Evolutionary conservation across 352 stramenopile genomes (phyloP).

Genomic region (Globisporangium radiosum): DNA sequence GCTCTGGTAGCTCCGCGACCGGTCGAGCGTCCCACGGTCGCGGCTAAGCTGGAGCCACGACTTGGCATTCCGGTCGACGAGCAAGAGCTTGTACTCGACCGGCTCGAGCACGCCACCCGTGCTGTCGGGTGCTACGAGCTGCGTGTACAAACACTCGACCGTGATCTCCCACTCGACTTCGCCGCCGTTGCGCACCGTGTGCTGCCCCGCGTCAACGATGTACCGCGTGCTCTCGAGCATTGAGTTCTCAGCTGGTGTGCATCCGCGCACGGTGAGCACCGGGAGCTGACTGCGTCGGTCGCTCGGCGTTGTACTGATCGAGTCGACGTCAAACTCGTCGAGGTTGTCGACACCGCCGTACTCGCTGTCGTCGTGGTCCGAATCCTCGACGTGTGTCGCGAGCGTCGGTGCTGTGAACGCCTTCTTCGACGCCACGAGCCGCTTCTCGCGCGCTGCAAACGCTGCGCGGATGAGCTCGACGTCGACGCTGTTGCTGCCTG

Average conservation of each 20-base stretch:
- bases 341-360: slow-evolving; percentile 60
- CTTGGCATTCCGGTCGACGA: slow-evolving; percentile 65
- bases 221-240: slow-evolving; percentile 77
- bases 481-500: slow-evolving; percentile 27
- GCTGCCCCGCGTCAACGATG: slow-evolving; percentile 82
- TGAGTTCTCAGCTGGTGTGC: slow-evolving; percentile 78
- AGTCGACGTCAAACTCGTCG: slow-evolving; percentile 68
- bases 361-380: slow-evolving; percentile 32
- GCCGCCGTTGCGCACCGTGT: slow-evolving; percentile 81
- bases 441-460: slow-evolving; percentile 58
- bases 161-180: slow-evolving; percentile 89
- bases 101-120: slow-evolving; percentile 26
- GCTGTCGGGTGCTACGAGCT: slow-evolving; percentile 18
- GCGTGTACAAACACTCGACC: slow-evolving; percentile 67
- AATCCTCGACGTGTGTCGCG: slow-evolving; percentile 33
- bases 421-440: slow-evolving; percentile 42
- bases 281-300: slow-evolving; percentile 43
- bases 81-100: slow-evolving; percentile 70
- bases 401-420: slow-evolving; percentile 23
- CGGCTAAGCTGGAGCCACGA: slow-evolving; percentile 80
- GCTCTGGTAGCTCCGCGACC: slow-evolving; percentile 71
- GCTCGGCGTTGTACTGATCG: slow-evolving; percentile 38
- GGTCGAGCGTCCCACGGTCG: slow-evolving; percentile 71
- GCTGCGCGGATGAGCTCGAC: slow-evolving; percentile 44
- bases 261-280: slow-evolving; percentile 65